Base-by-base conservation (phyloP, 148 eudicot genomes). In the Cornus controversa region DNA sequence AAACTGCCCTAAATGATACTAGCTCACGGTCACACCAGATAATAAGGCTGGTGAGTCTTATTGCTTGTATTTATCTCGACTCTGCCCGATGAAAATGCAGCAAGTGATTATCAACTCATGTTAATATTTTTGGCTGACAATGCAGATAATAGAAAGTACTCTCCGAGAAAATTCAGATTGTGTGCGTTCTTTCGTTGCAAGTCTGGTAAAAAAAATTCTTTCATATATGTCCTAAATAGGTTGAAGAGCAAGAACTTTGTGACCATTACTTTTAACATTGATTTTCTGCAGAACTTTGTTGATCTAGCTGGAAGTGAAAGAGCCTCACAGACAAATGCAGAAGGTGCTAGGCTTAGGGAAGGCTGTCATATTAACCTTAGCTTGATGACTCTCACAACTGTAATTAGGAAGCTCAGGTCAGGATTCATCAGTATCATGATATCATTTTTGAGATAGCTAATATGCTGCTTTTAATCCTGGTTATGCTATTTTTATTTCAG, bases 271-370 rank as follows among this genome's bases (percentile, higher is more conserved):
- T 13, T 54, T 57, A 16, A 24, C 4, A 71, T 71, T 23, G 18
- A 8, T 74, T 26, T 77, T 58, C 24, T 80, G 79, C 92, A 93
- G 99, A 96, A 92, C 83, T 92, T 96, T 69, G 99, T 96, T 3
- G 99, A 96, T 83, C 86, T 96, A 82, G 99, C 99, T 42, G 99
- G 99, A 42, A 96, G 99, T 84, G 99, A 96, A 75, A 88, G 98
- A 78, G 98, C 98, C 70, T 87, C 99, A 63, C 99, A 93, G 79
- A 91, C 99, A 66, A 88, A 91, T 79, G 89, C 95, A 29, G 99
- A 93, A 64, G 99, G 99, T 42, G 91, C 90, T 69, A 89, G 99
- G 86, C 93, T 96, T 2, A 89, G 95, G 80, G 99, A 96, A 87
- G 99, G 99, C 60, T 93, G 97, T 64, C 99, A 96, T 83, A 96